Evolutionary conservation across 805 yeast genomes (phyloP), one percentile per base, ranked within the genome.

Genomic region (Komagataella pastoris): DNA sequence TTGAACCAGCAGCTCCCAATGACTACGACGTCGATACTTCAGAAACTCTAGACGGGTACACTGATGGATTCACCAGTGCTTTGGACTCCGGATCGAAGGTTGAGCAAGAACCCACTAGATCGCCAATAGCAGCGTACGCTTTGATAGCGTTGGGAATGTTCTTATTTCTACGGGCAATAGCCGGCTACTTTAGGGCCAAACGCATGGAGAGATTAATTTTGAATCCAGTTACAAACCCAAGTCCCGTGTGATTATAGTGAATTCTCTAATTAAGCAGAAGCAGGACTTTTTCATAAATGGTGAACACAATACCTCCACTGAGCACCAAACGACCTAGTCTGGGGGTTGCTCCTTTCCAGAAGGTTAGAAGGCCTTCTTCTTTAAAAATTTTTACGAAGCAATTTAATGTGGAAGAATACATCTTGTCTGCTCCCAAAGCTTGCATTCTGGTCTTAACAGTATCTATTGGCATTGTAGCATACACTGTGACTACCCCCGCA

Each of bases 291-390:
- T 91, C 99, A 66, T 91, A 91, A 52, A 93, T 87, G 18, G 98
- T 93, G 70, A 91, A 91, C 24, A 93, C 97, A 58, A 91, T 91
- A 60, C 99, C 99, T 55, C 99, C 99, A 68, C 96, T 85, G 62
- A 91, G 75, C 43, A 90, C 80, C 63, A 91, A 75, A 60, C 99
- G 79, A 5, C 98, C 98, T 55, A 91, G 72, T 63, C 99, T 77
- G 48, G 99, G 98, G 2, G 98, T 93, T 43, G 98, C 96, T 55
- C 99, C 99, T 68, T 88, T 88, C 99, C 99, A 91, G 69, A 89
- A 88, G 4, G 97, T 85, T 61, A 79, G 70, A 56, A 90, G 69
- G 7, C 99, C 99, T 69, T 91, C 99, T 51, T 91, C 84, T 61
- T 72, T 83, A 66, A 85, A 84, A 50, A 93, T 82, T 56, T 77